Evolutionary conservation across 1,284 basidiomycete species (phyloP).

Genomic region (Tilletiopsis washingtonensis): DNA sequence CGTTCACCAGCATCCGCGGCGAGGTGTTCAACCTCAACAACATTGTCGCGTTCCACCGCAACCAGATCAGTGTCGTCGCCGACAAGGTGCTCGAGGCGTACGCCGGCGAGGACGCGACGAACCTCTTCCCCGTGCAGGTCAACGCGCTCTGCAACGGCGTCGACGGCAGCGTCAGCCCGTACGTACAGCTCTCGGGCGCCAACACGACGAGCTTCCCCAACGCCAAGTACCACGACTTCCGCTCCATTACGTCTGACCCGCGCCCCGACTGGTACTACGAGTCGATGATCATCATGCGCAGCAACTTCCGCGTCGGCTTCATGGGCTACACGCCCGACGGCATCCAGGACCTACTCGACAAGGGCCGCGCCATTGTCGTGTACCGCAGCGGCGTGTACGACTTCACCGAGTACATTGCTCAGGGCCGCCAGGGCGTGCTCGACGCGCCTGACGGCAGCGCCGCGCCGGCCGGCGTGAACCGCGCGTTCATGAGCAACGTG

Average conservation of each 20-base stretch:
- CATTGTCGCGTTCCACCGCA: slow-evolving; percentile 53
- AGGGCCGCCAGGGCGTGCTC: slow-evolving; percentile 48
- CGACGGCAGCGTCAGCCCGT: slow-evolving; percentile 71
- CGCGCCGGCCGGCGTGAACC: slow-evolving; percentile 56
- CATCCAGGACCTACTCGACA: slow-evolving; percentile 61
- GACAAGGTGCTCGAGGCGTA: slow-evolving; percentile 70
- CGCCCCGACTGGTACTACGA: slow-evolving; percentile 98
- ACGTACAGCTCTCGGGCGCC: slow-evolving; percentile 66
- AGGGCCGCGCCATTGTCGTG: slow-evolving; percentile 64
- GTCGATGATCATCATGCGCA: slow-evolving; percentile 63
- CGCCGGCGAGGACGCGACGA: slow-evolving; percentile 67
- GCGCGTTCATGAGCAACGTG: slow-evolving; percentile 65
- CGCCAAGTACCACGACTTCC: slow-evolving; percentile 88
- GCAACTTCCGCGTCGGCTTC: slow-evolving; percentile 78
- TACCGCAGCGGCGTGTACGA: slow-evolving; percentile 83
- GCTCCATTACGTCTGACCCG: slow-evolving; percentile 62
- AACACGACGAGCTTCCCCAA: slow-evolving; percentile 69
- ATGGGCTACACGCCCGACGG: slow-evolving; percentile 76
- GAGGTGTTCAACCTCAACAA: slow-evolving; percentile 75
- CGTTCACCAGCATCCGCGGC: slow-evolving; percentile 75
- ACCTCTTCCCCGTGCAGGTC: slow-evolving; percentile 92
- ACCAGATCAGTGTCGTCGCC: slow-evolving; percentile 67
- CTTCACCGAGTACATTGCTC: slow-evolving; percentile 62
- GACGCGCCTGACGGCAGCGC: slow-evolving; percentile 59
- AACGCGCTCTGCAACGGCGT: slow-evolving; percentile 86